These are phyloP conservation scores for Trypanosoma caninum DNA, from an alignment of 208 protist species.

Conservation along the genomic window DNA sequence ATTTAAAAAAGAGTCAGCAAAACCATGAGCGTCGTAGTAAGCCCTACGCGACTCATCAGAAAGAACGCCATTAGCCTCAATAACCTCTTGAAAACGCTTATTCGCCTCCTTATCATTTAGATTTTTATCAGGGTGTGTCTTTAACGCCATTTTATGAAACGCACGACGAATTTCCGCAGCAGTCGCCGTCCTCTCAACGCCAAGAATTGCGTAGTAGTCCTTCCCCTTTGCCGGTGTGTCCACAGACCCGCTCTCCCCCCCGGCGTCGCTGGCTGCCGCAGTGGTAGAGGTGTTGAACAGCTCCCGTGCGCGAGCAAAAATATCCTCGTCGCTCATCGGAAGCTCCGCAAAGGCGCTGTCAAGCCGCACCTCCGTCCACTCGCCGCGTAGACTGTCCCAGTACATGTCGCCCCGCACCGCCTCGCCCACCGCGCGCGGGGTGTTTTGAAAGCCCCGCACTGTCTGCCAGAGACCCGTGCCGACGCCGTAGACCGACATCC, in stretches of 20 bases:
- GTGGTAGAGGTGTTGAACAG: background rate
- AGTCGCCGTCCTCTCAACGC: conserved; percentile 39
- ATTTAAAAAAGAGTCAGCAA: conserved; percentile 5
- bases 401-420: conserved; percentile 27
- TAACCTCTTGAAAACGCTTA: conserved; percentile 48
- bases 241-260: background rate
- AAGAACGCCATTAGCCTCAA: conserved; percentile 68
- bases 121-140: conserved; percentile 78
- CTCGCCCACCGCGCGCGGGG: conserved; percentile 32
- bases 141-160: conserved; percentile 49
- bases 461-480: conserved; percentile 35
- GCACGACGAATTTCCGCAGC: conserved; percentile 48
- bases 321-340: conserved; percentile 43
- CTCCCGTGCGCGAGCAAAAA: conserved; percentile 30
- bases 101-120: conserved; percentile 37
- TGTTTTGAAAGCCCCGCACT: conserved; percentile 37
- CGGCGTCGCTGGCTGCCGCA: background rate
- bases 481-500: conserved; percentile 29
- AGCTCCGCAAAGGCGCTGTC: conserved; percentile 24
- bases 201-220: conserved; percentile 54
- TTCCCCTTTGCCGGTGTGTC: background rate
- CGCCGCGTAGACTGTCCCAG: conserved; percentile 44
- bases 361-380: conserved; percentile 51
- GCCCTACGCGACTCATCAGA: conserved; percentile 38
- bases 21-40: conserved; percentile 52